Evolutionary conservation across 805 yeast species (phyloP), one percentile per base, ranked within the genome.

Genomic region (Pichia eremophila): DNA sequence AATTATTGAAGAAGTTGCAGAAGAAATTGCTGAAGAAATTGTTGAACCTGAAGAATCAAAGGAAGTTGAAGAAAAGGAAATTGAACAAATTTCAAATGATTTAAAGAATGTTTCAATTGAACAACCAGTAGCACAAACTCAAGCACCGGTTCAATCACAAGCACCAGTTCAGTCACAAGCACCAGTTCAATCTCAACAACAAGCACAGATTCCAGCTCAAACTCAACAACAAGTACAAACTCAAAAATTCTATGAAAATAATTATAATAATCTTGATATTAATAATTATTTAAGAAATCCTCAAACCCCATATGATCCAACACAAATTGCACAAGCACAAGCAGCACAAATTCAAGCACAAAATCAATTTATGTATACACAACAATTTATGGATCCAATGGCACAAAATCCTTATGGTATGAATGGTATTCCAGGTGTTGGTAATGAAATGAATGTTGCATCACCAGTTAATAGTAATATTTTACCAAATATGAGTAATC

Each of bases 251-350:
- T 46, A 54, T 47, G 43, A 44, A 37, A 55, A 48, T 39, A 55
- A 50, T 40, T 50, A 51, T 39, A 57, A 52, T 53, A 40, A 36
- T 9, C 39, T 43, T 27, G 62, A 60, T 43, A 47, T 58, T 43
- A 59, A 60, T 51, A 59, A 53, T 49, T 59, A 59, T 50, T 47
- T 57, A 39, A 59, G 54, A 49, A 51, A 55, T 19, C 48, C 54
- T 50, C 57, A 49, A 50, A 47, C 53, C 9, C 54, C 52, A 39
- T 57, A 54, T 43, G 61, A 60, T 46, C 60, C 55, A 37, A 54
- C 53, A 38, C 60, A 60, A 36, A 18, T 36, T 36, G 22, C 19
- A 36, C 39, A 36, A 36, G 39, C 22, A 5, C 61, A 60, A 46
- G 60, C 54, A 37, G 54, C 55, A 38, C 60, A 60, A 49, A 52